phyloP scores from a whole-genome alignment of 306 rosid species.

The Echinosophora koreensis region DNA sequence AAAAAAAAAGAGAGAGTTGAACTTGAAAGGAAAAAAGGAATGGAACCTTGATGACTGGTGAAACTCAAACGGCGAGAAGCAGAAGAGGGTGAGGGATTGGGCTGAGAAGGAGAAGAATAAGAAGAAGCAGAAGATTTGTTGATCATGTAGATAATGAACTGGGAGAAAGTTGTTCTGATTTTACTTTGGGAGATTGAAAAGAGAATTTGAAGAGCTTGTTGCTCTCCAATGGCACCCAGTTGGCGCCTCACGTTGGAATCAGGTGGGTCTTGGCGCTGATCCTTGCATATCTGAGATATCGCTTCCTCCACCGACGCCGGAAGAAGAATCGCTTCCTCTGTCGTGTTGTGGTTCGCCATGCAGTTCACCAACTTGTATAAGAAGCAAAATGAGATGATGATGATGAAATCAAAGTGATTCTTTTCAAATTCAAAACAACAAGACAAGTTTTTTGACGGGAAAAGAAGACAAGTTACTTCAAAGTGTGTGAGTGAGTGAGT shows the following conservation, averaged over 20 bases:
- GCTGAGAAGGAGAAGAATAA: not conserved
- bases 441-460: no score
- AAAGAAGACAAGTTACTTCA: no score
- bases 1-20: not conserved
- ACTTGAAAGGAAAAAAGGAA: not conserved
- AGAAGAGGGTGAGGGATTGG: not conserved
- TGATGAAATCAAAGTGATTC: no score
- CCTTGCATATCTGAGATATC: constrained; percentile 15
- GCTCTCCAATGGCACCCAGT: constrained; percentile 42
- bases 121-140: not conserved
- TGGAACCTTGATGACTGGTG: constrained; percentile 2
- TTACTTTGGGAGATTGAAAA: not conserved
- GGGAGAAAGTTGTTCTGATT: constrained; percentile 8
- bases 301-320: constrained; percentile 30
- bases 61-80: not conserved
- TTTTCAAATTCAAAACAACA: no score
- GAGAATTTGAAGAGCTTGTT: constrained; percentile 44
- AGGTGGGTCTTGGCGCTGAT: constrained; percentile 28
- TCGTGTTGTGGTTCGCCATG: not conserved
- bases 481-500: no score
- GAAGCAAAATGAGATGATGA: no score
- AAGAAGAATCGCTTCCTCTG: constrained; percentile 31
- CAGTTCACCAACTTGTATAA: no score
- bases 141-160: constrained; percentile 35
- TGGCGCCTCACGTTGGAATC: not conserved